Evolutionary conservation across 257 asterid species (phyloP).

Genomic region (Solanum peruvianum): DNA sequence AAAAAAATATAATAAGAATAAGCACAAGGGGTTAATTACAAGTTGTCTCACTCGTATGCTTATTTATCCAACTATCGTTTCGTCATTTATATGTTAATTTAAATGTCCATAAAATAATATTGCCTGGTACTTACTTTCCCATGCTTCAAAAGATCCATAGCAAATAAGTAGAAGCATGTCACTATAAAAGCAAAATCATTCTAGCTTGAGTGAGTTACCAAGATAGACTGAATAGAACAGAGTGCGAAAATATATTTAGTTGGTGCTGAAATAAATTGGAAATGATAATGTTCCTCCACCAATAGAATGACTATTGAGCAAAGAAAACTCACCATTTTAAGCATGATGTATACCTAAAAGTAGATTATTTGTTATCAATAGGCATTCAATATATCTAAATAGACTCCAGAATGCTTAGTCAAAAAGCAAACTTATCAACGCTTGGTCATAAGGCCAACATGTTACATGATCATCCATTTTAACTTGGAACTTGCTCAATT

Average conservation of each 20-base stretch:
- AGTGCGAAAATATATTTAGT: background rate
- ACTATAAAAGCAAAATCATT: background rate
- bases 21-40: background rate
- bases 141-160: background rate
- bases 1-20: background rate
- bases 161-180: background rate
- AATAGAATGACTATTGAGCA: background rate
- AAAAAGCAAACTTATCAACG: background rate
- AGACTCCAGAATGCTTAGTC: background rate
- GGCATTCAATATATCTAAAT: background rate
- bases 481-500: constrained; percentile 17
- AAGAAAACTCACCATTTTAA: background rate
- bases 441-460: background rate
- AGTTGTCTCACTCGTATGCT: background rate
- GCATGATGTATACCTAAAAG: background rate
- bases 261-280: background rate
- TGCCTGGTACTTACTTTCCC: background rate
- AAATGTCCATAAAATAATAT: background rate
- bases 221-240: background rate
- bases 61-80: background rate
- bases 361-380: background rate
- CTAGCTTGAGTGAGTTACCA: background rate
- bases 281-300: background rate
- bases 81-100: background rate
- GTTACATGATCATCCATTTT: background rate